Evolutionary conservation across 352 stramenopile species (phyloP), one percentile per base, ranked within the genome.

Genomic region (Pythium vanterpoolii): DNA sequence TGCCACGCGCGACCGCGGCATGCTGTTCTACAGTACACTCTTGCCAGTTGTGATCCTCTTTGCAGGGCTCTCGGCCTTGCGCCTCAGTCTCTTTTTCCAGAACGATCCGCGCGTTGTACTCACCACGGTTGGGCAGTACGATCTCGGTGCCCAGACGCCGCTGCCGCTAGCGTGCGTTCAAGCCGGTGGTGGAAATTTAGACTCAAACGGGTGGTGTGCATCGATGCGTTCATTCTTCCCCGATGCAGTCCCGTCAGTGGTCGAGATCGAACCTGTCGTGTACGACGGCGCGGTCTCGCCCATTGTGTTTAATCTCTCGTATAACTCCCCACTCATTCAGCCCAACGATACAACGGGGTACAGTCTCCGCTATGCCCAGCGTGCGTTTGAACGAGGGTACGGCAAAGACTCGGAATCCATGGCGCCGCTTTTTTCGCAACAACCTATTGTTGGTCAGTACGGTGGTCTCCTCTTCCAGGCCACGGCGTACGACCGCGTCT

Each of bases 11-110:
- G 85, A 94, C 51, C 68, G 73, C 9, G 77, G 73, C 33, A 83
- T 89, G 71, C 40, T 96, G 5, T 74, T 88, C 53, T 95, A 86
- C 66, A 90, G 84, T 58, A 82, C 64, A 2, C 23, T 93, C 10
- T 62, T 95, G 18, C 87, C 87, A 0, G 67, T 90, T 39, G 48
- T 83, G 5, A 61, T 92, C n/a, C 70, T 95, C 23, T 74, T 87
- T 26, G 56, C 86, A 0, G 87, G 85, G 0, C 49, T 96, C 18
- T 75, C 72, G 26, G 62, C 78, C 1, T 62, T 96, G 6, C 76
- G 84, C 39, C 52, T 76, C 23, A 89, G 74, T 54, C 31, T 77
- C 0, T 71, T 86, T 9, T 56, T 84, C 11, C 27, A 64, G 33
- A 76, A 87, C 42, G 80, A 90, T 23, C 77, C 76, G 0, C 79